phyloP scores from a whole-genome alignment of 2,329 filamentous ascomycete species.

The Didymella keratinophila region DNA sequence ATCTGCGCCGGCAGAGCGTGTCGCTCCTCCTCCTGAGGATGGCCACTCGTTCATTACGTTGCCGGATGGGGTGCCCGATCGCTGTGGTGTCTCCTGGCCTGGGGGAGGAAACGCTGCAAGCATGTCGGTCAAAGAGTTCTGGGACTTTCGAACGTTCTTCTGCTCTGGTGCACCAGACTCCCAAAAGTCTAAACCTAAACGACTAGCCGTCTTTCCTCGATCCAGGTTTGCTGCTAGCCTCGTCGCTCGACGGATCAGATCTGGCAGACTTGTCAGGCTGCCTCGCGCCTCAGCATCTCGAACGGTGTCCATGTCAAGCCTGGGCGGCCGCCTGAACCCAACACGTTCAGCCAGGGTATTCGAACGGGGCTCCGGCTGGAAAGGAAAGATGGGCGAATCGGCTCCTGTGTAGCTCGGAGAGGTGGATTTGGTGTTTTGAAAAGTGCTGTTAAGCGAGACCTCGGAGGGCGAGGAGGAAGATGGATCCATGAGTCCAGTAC shows the following conservation, averaged over 20 bases:
- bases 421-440: slow-evolving; percentile 30
- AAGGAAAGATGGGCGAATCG: slow-evolving; percentile 42
- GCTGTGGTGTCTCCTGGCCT: slow-evolving; percentile 55
- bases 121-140: slow-evolving; percentile 66
- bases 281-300: slow-evolving; percentile 82
- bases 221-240: slow-evolving; percentile 87
- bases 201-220: slow-evolving; percentile 73
- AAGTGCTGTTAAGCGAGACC: slow-evolving; percentile 44
- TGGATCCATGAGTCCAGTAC: slow-evolving; percentile 46
- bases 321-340: slow-evolving; percentile 66
- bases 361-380: slow-evolving; percentile 40
- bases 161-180: slow-evolving; percentile 47
- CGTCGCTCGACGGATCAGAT: slow-evolving; percentile 89
- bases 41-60: slow-evolving; percentile 43
- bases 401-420: slow-evolving; percentile 30
- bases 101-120: slow-evolving; percentile 71
- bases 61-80: slow-evolving; percentile 42
- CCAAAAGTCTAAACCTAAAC: slow-evolving; percentile 61
- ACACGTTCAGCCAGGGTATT: slow-evolving; percentile 52
- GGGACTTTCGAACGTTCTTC: slow-evolving; percentile 52
- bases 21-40: slow-evolving; percentile 23
- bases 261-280: slow-evolving; percentile 89
- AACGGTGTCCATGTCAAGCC: slow-evolving; percentile 82
- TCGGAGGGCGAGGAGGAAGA: slow-evolving; percentile 41
- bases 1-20: slow-evolving; percentile 12